Percentiles rank a stretch among this genome's conserved stretches.
Evolutionary conservation across 192 early-diverging fungal genomes (phyloP).

Genomic region (Coemansia sp.): DNA sequence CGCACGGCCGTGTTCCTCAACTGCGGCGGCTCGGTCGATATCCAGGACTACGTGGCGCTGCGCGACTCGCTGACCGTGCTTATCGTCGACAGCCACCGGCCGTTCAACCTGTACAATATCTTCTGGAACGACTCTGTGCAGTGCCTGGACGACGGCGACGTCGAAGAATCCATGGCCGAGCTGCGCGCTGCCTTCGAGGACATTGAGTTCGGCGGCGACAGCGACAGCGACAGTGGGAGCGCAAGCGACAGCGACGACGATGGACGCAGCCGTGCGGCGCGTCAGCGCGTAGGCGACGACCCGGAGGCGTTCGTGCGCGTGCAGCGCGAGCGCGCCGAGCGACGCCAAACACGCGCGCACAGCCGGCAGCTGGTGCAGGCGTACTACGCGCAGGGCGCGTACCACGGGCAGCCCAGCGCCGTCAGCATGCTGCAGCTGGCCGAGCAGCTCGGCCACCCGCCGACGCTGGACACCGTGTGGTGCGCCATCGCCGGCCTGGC

Average conservation of each 20-base stretch:
- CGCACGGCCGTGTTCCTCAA: conserved; percentile 80
- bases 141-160: conserved; percentile 82
- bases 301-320: conserved; percentile 51
- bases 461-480: conserved; percentile 74
- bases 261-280: not conserved
- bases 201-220: conserved; percentile 9
- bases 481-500: conserved; percentile 81
- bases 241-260: not conserved
- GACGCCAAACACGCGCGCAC: conserved; percentile 34
- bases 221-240: not conserved
- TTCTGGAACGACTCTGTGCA: conserved; percentile 74
- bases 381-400: conserved; percentile 81
- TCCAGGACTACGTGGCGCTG: conserved; percentile 61
- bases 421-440: conserved; percentile 71
- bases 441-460: conserved; percentile 66
- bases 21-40: conserved; percentile 79
- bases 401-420: conserved; percentile 71
- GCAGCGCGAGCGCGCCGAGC: conserved; percentile 32
- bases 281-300: conserved; percentile 23
- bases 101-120: conserved; percentile 80
- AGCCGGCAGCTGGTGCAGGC: conserved; percentile 58
- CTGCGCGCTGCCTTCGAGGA: not conserved
- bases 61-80: conserved; percentile 64
- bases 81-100: conserved; percentile 86
- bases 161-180: not conserved